A percentile compares a stretch with the other conserved stretches of the same genome.
phyloP scores from a whole-genome alignment of 495 filamentous ascomycete genomes.

The Penicillium alfredii region DNA sequence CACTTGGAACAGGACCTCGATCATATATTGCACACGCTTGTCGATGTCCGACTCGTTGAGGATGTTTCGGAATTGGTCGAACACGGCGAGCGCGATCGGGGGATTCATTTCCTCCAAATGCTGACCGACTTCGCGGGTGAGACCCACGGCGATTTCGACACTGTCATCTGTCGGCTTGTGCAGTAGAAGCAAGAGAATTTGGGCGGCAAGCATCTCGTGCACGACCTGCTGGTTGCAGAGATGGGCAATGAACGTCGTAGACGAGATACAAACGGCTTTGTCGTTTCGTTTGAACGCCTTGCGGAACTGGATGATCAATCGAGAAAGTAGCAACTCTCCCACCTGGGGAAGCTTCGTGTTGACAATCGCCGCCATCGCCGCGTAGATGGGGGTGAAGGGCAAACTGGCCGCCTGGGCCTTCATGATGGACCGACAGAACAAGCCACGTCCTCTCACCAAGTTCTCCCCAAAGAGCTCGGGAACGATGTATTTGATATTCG shows the following conservation, averaged over 20 bases:
- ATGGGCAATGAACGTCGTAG: slow-evolving; percentile 91
- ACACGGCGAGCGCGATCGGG: slow-evolving; percentile 78
- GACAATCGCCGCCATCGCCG: slow-evolving; percentile 89
- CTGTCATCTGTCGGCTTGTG: slow-evolving; percentile 95
- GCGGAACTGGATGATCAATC: slow-evolving; percentile 85
- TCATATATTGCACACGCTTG: slow-evolving; percentile 96
- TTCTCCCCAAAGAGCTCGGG: slow-evolving; percentile 95
- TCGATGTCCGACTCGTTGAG: slow-evolving; percentile 95
- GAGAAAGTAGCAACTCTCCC: slow-evolving; percentile 80
- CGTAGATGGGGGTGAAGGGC: slow-evolving; percentile 92
- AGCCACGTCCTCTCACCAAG: slow-evolving; percentile 77
- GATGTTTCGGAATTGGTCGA: slow-evolving; percentile 91
- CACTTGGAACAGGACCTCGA: slow-evolving; percentile 95
- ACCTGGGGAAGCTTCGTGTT: slow-evolving; percentile 96
- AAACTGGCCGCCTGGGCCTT: slow-evolving; percentile 96
- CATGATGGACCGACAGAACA: slow-evolving; percentile 95
- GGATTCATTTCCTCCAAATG: slow-evolving; percentile 92
- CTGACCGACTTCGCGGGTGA: slow-evolving; percentile 86
- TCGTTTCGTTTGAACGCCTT: slow-evolving; percentile 96
- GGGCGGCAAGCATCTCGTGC: slow-evolving; percentile 86
- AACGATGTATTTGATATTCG: slow-evolving; percentile 96
- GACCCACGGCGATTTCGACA: slow-evolving; percentile 91
- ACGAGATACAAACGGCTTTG: slow-evolving; percentile 87
- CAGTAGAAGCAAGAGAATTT: slow-evolving; percentile 82
- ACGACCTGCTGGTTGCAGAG: slow-evolving; percentile 91